phyloP scores from a whole-genome alignment of 192 early-diverging fungal species.

The Coemansia sp. region DNA sequence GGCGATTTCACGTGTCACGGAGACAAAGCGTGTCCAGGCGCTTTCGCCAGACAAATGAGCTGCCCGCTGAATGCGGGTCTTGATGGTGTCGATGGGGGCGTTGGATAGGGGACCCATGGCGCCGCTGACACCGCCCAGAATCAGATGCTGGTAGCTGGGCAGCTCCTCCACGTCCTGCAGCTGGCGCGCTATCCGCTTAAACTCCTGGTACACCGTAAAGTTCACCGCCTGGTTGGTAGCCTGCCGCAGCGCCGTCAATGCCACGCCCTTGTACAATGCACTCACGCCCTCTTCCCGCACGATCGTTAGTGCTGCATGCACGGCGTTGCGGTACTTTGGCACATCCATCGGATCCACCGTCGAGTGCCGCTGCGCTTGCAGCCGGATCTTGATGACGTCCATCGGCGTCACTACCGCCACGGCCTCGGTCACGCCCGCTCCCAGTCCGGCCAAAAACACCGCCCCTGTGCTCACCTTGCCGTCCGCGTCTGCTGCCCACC shows the following conservation, averaged over 20 bases:
- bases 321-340: conserved; percentile 94
- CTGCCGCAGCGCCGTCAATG: conserved; percentile 90
- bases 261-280: conserved; percentile 93
- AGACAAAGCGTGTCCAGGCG: conserved; percentile 76
- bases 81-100: conserved; percentile 97
- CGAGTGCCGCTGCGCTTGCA: conserved; percentile 94
- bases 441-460: conserved; percentile 83
- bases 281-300: conserved; percentile 83
- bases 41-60: conserved; percentile 62
- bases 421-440: conserved; percentile 91
- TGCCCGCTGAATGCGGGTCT: conserved; percentile 94
- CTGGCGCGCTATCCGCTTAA: conserved; percentile 75
- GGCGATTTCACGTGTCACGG: conserved; percentile 71
- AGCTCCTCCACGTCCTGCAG: conserved; percentile 68
- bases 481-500: conserved; percentile 62
- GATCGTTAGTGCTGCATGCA: conserved; percentile 88
- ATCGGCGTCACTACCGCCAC: conserved; percentile 95
- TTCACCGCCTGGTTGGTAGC: conserved; percentile 98
- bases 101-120: conserved; percentile 93
- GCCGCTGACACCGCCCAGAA: conserved; percentile 88
- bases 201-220: conserved; percentile 94
- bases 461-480: conserved; percentile 65
- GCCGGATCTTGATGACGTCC: conserved; percentile 98
- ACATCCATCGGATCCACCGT: conserved; percentile 95
- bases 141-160: conserved; percentile 85